Base-by-base conservation (phyloP, 345 rosid species). In the Citrus cavaleriei region DNA sequence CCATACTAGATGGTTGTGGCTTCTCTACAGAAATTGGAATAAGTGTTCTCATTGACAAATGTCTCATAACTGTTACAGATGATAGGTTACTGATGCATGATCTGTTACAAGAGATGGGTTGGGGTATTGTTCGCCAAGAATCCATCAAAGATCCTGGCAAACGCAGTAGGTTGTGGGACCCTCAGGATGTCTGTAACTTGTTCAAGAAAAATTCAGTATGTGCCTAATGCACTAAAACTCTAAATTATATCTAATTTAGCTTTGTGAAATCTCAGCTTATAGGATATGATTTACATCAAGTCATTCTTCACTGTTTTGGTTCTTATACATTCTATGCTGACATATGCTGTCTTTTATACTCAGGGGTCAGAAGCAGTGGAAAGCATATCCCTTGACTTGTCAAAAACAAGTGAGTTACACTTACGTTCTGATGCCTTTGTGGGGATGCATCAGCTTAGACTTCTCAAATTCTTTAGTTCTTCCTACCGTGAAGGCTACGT, bases 131-230 rank as follows among this genome's bases (percentile, higher is more conserved):
- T 4, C 57, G 21, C 42, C 65, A 55, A 14, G 69, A 78, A 59
- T 77, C 65, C 51, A 73, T 13, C 8, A 37, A 77, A 68, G 27
- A 77, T 35, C 73, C 57, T 7, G 35, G 66, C 7, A 25, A 77
- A 18, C 58, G 66, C 1, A 67, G 66, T 34, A 68, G 79, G 22
- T 51, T 77, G 40, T 68, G 79, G 80, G 51, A 54, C 27, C 58
- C 37, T 68, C 62, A 57, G 16, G 80, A 77, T 27, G 19, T 68
- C 8, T n/a, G 4, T 25, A 30, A 25, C 27, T 70, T 77, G 40
- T 59, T 77, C 16, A 68, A 19, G 55, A 68, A 77, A 57, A 69
- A 68, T 38, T 68, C 13, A 32, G 68, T 77, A 35, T 18, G 80
- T 16, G 28, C 54, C 9, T 12, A 35, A n/a, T 60, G 25, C 68